Percentiles rank a stretch among this genome's conserved stretches.
Conservation (phyloP, 306 rosid genomes). For the Dryas alaskensis region DNA sequence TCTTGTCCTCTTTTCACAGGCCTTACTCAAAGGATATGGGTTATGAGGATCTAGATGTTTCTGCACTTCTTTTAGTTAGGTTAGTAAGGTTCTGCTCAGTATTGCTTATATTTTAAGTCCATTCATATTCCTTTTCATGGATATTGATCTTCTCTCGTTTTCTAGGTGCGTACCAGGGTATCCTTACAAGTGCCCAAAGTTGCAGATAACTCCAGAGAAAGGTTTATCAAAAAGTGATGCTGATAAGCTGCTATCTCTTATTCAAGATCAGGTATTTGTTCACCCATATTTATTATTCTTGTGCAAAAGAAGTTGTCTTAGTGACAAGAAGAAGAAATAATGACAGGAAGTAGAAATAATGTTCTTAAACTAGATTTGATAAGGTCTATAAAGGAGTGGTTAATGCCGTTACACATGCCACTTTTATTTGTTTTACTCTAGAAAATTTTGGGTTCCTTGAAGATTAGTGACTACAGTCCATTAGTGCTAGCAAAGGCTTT, state of each 20-base stretch:
- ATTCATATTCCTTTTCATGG: slow-evolving; percentile 11
- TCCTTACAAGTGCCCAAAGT: slow-evolving; percentile 89
- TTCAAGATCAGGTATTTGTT: slow-evolving; percentile 66
- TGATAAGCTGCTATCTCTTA: slow-evolving; percentile 64
- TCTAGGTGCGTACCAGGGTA: slow-evolving; percentile 84
- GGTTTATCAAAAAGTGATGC: slow-evolving; percentile 67
- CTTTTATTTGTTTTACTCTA: not conserved
- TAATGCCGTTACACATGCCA: not conserved
- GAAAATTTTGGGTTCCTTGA: not conserved
- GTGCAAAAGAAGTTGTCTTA: no score
- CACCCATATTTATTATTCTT: slow-evolving; percentile 4
- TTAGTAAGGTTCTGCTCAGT: slow-evolving; percentile 30
- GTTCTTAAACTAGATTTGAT: not conserved
- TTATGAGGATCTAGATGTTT: slow-evolving; percentile 73
- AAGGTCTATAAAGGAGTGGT: not conserved
- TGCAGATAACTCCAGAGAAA: slow-evolving; percentile 70
- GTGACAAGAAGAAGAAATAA: no score
- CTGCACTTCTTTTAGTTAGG: slow-evolving; percentile 76
- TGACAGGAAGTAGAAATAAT: no score
- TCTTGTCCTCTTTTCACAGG: slow-evolving; percentile 43
- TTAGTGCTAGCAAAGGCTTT: no score
- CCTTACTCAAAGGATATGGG: slow-evolving; percentile 95
- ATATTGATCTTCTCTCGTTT: slow-evolving; percentile 5
- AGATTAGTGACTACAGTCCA: not conserved
- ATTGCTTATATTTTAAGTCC: slow-evolving; percentile 7